phyloP scores from a whole-genome alignment of 139 green algal species.

The Chlorella sp. region DNA sequence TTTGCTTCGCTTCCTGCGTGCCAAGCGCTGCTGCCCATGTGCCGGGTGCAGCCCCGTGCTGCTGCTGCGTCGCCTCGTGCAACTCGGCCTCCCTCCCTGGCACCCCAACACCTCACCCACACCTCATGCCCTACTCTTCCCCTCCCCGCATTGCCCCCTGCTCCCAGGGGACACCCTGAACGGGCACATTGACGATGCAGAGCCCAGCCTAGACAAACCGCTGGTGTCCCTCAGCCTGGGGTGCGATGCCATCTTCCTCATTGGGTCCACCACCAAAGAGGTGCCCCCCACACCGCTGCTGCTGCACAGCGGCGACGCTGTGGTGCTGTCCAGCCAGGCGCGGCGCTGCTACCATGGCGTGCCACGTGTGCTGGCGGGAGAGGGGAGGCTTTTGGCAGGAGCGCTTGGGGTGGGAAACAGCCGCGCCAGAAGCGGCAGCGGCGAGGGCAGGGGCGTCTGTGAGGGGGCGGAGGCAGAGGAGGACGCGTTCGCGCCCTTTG shows the following conservation, averaged over 20 bases:
- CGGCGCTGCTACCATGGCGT: constrained; percentile 82
- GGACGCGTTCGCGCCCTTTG: constrained; percentile 15
- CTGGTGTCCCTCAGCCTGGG: constrained; percentile 89
- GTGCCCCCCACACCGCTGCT: constrained; percentile 72
- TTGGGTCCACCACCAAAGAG: constrained; percentile 74
- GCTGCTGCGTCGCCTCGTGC: neutral
- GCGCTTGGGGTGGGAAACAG: neutral
- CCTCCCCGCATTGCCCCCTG: neutral
- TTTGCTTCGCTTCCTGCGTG: neutral
- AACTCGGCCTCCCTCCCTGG: neutral
- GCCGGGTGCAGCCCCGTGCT: neutral
- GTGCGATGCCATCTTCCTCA: constrained; percentile 86
- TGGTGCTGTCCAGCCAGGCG: constrained; percentile 77
- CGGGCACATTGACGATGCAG: constrained; percentile 91
- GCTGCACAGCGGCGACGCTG: constrained; percentile 83
- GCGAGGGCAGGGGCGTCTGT: neutral
- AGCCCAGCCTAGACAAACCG: constrained; percentile 78
- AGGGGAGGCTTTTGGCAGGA: neutral
- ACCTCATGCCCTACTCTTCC: neutral
- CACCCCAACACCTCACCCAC: neutral
- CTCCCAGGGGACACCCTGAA: constrained; percentile 75
- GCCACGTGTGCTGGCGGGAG: constrained; percentile 52
- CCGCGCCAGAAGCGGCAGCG: neutral
- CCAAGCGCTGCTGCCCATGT: neutral
- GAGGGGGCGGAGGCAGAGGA: neutral